A percentile compares a stretch with the other conserved stretches of the same genome.
Conservation (phyloP, 2,329 filamentous ascomycete species). For the Ophiostoma triangulosporum region DNA sequence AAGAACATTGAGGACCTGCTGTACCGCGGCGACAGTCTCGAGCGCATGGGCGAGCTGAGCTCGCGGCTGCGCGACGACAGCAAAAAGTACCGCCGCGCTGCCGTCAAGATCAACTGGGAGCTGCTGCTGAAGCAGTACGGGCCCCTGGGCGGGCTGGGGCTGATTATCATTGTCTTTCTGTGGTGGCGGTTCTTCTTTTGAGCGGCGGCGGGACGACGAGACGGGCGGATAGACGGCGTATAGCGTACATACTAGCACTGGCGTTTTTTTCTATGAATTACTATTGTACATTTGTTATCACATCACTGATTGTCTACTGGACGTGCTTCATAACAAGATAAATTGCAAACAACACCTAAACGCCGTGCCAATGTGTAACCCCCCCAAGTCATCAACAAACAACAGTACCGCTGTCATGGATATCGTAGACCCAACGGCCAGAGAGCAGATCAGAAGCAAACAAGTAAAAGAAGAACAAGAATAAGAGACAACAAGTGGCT, state of each 20-base stretch:
- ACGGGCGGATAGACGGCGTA: no score
- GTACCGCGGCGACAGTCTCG: constrained; percentile 85
- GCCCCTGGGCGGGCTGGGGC: constrained; percentile 66
- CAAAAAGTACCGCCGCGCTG: constrained; percentile 84
- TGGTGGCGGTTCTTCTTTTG: constrained; percentile 95
- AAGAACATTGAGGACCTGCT: constrained; percentile 98
- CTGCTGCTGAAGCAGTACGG: constrained; percentile 93
- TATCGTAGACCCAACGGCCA: neutral
- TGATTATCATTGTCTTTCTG: constrained; percentile 75
- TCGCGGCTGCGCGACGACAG: constrained; percentile 79
- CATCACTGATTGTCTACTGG: no score
- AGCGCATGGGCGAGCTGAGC: constrained; percentile 94
- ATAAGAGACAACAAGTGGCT: neutral
- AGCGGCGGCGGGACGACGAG: neutral
- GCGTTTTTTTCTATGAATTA: neutral
- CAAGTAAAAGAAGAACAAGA: neutral
- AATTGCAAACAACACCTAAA: neutral
- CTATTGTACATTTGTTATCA: no score
- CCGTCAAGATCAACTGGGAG: constrained; percentile 96
- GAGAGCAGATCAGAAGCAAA: neutral
- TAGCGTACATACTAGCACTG: no score
- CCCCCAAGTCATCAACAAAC: neutral
- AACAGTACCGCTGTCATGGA: neutral
- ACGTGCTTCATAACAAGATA: neutral
- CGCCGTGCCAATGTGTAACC: neutral